phyloP scores from a whole-genome alignment of 2,329 filamentous ascomycete species.

The Penicillium sp. region DNA sequence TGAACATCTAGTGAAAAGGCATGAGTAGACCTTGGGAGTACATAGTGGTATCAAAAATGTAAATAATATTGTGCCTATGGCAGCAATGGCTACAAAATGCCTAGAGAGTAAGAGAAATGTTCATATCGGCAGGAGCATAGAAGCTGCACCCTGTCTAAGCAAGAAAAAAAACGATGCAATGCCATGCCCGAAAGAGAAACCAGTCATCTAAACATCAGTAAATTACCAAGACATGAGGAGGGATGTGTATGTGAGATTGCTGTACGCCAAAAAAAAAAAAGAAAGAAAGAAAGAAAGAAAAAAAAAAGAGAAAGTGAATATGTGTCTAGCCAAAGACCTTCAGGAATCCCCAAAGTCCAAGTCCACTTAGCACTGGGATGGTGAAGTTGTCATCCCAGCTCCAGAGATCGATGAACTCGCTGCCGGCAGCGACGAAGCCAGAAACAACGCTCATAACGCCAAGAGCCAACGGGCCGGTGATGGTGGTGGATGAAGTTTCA shows the following conservation, averaged over 20 bases:
- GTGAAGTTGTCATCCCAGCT: constrained; percentile 98
- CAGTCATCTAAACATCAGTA: constrained; percentile 13
- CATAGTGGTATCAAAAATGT: not conserved
- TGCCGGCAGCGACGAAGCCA: constrained; percentile 83
- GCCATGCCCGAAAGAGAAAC: constrained; percentile 12
- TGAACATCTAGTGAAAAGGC: too few species aligned
- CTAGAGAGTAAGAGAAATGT: not conserved
- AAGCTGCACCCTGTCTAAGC: constrained; percentile 8
- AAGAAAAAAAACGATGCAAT: constrained; percentile 15
- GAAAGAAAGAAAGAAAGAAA: constrained; percentile 1
- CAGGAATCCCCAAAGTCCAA: constrained; percentile 88
- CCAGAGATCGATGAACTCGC: constrained; percentile 87
- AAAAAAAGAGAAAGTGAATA: constrained; percentile 1
- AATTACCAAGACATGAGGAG: not conserved
- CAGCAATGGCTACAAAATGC: not conserved
- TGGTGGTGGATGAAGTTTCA: constrained; percentile 52
- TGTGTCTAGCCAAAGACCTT: constrained; percentile 68
- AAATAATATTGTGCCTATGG: not conserved
- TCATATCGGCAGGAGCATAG: not conserved
- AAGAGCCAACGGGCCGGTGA: constrained; percentile 72
- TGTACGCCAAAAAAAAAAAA: constrained; percentile 1
- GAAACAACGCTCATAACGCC: constrained; percentile 81
- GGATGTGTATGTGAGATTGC: not conserved
- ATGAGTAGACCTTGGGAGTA: too few species aligned
- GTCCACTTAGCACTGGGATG: constrained; percentile 85